Evolutionary conservation across 1,284 basidiomycete genomes (phyloP).

Genomic region (Rhodofomes roseus): DNA sequence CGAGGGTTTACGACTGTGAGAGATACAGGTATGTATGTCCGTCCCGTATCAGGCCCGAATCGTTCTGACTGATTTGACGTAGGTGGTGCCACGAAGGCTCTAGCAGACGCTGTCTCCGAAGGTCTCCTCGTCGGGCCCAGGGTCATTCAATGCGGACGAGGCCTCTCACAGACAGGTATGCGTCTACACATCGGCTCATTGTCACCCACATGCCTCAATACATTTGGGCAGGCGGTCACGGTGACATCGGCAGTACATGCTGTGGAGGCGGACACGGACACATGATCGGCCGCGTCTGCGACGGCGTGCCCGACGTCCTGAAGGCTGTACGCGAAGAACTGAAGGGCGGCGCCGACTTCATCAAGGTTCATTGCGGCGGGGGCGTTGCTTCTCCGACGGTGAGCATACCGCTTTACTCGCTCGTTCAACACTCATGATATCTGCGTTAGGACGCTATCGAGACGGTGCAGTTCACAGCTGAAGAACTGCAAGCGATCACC

Average conservation of each 20-base stretch:
- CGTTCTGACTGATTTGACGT: neutral
- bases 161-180: slow-evolving; percentile 41
- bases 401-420: neutral
- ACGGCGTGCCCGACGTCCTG: slow-evolving; percentile 38
- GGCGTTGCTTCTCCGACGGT: slow-evolving; percentile 40
- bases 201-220: neutral
- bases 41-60: neutral
- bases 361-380: slow-evolving; percentile 42
- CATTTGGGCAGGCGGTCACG: slow-evolving; percentile 34
- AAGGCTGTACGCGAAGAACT: slow-evolving; percentile 41
- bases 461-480: slow-evolving; percentile 41
- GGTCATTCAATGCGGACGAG: slow-evolving; percentile 42
- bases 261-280: slow-evolving; percentile 40
- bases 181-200: neutral
- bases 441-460: slow-evolving; percentile 36
- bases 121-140: slow-evolving; percentile 41
- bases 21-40: slow-evolving; percentile 35
- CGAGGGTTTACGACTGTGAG: slow-evolving; percentile 47
- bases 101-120: slow-evolving; percentile 39
- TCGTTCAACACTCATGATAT: too few species aligned
- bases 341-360: slow-evolving; percentile 42
- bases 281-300: slow-evolving; percentile 32
- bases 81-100: slow-evolving; percentile 39
- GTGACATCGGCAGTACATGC: slow-evolving; percentile 31
- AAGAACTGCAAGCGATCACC: slow-evolving; percentile 44